Percentiles rank a stretch among this genome's conserved stretches.
These are phyloP conservation scores for Eutrema japonicum DNA, from an alignment of 345 rosid genomes.

Conservation along the genomic window DNA sequence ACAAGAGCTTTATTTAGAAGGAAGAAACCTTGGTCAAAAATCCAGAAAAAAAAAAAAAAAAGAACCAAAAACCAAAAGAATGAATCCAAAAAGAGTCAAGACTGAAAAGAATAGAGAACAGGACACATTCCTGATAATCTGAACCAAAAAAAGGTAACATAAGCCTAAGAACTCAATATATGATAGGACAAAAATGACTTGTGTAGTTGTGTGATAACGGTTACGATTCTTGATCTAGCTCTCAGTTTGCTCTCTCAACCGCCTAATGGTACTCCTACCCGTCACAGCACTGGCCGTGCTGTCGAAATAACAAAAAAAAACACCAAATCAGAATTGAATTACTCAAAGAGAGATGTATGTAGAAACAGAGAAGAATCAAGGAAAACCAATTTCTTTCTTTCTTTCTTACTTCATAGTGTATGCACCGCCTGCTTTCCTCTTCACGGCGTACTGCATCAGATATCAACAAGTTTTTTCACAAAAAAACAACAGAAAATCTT, in stretches of 20 bases:
- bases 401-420: slow-evolving; percentile 64
- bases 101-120: neutral
- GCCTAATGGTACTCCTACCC: slow-evolving; percentile 69
- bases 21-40: neutral
- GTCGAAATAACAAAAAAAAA: slow-evolving; percentile 3
- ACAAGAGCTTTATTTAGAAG: neutral
- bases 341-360: neutral
- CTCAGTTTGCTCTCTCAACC: slow-evolving; percentile 77
- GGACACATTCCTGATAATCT: neutral
- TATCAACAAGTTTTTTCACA: neutral
- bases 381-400: neutral
- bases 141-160: slow-evolving; percentile 12
- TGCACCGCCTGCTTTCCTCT: slow-evolving; percentile 73
- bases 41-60: neutral
- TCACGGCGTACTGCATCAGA: slow-evolving; percentile 56
- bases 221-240: slow-evolving; percentile 39
- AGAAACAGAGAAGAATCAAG: neutral
- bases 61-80: neutral
- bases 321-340: neutral
- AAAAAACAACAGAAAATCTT: too few relatives aligned
- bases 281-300: slow-evolving; percentile 82
- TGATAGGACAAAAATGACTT: neutral
- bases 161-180: slow-evolving; percentile 3
- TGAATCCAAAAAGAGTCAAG: neutral
- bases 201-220: neutral